phyloP scores from a whole-genome alignment of 129 eudicot genomes.

The Lactuca sativa region DNA sequence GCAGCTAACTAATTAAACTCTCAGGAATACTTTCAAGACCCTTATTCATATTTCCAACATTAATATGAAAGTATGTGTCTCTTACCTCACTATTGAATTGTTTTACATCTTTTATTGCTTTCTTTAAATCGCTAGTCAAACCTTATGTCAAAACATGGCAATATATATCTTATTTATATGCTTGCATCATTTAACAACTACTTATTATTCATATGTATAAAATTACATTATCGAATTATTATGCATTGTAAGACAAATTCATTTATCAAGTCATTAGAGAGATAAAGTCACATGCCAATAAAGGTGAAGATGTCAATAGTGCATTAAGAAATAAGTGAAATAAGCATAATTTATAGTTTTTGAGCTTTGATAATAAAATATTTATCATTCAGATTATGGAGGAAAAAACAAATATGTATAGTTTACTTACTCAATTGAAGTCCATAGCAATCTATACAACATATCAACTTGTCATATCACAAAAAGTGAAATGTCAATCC shows the following conservation, averaged over 20 bases:
- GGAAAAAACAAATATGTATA: not conserved
- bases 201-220: not conserved
- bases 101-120: conserved; percentile 80
- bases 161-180: not conserved
- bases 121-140: conserved; percentile 76
- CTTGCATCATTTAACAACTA: not conserved
- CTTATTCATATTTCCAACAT: no score
- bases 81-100: conserved; percentile 69
- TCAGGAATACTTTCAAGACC: no score
- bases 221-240: conserved; percentile 63
- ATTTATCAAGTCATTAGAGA: conserved; percentile 68
- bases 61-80: not conserved
- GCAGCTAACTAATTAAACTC: not conserved
- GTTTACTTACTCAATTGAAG: conserved; percentile 64
- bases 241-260: conserved; percentile 78
- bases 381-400: not conserved
- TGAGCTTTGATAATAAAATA: not conserved
- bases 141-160: conserved; percentile 34
- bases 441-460: conserved; percentile 72
- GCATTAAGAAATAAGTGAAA: conserved; percentile 42
- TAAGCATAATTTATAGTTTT: conserved; percentile 3
- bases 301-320: conserved; percentile 61
- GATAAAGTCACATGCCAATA: conserved; percentile 69
- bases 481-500: not conserved
- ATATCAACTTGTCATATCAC: conserved; percentile 56